Evolutionary conservation across 2,329 filamentous ascomycete genomes (phyloP), one percentile per base, ranked within the genome.

Genomic region (Pyricularia grisea): DNA sequence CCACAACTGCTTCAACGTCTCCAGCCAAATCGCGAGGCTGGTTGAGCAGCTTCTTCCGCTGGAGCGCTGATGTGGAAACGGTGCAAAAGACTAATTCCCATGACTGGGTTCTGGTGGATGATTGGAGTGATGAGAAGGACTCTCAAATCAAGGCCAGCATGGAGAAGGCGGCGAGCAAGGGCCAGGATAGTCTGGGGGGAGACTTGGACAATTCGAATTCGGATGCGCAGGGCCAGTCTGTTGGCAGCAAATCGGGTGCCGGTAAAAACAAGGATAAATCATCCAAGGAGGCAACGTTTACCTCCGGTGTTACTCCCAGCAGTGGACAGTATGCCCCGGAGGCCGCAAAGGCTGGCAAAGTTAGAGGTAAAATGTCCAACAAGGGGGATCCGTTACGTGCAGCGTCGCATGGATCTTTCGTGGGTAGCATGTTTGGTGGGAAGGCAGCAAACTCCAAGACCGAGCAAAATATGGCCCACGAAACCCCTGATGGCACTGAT

Each of bases 151-250:
- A 74, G 78, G 84, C 75, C 75, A 81, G 77, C 67, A 74, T 81
- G 4, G 73, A 77, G 66, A 78, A 81, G 70, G 77, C 77, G 17
- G 74, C 75, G n/a, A 72, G 72, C n/a, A 78, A 77, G 73, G n/a
- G 69, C 67, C 31, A 73, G 11, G 70, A 73, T 14, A 75, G 72
- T 42, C 66, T 72, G 42, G 70, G 73, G 36, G 90, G 93, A 76
- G 87, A 85, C 69, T 94, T 94, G 76, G 85, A 91, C 72, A 63
- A 25, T 6, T 23, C 60, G 4, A 92, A 95, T 76, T 90, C 91
- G 6, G 91, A 93, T 76, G 80, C 93, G 23, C 81, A 92, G 27
- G 83, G 83, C 1, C 76, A 74, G 31, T 69, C 71, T 25, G 68
- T 60, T 27, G 68, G 9, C 58, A 17, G 27, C 14, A 63, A 63